Evolutionary conservation across 2,329 filamentous ascomycete genomes (phyloP), one percentile per base, ranked within the genome.

Genomic region (Cryoendolithus antarcticus): DNA sequence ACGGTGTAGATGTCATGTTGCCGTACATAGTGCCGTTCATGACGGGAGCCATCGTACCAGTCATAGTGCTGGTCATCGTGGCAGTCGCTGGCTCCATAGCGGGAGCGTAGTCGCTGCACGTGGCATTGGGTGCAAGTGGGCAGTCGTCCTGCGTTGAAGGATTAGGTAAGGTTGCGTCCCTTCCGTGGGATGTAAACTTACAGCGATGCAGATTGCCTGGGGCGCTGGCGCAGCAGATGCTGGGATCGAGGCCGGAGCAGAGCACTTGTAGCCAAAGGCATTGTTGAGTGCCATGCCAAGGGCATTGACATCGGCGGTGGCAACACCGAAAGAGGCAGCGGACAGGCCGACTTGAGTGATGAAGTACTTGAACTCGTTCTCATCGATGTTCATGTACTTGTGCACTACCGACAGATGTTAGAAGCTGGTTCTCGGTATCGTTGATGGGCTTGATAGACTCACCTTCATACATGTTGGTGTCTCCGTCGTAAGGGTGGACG

Each of bases 281-380:
- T 52, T 53, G 45, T 58, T 65, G 33, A 80, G 67, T 2, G 67
- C 62, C 27, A 45, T 60, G 43, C 62, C 73, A 21, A 77, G 69
- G 27, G 53, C 55, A 12, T 52, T 52, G 35, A 75, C 59, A 50
- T 79, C 75, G 3, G 61, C 62, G 9, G 64, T 48, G n/a, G 69
- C 61, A 32, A 78, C 72, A 31, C 75, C 75, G 47, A 78, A 75
- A 1, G 72, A 75, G 30, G 65, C 59, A 5, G 70, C 74, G 4
- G 74, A 63, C 9, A 74, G 55, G 21, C 64, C 72, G 40, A 79
- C 70, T 56, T 78, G 73, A 32, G 62, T 46, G 52, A 77, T 71
- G 61, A 79, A 79, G 61, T 76, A 78, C 24, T 63, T 66, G 30
- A 75, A 55, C 53, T 78, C 64, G 39, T 59, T 54, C 21, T 59